Evolutionary conservation across 192 early-diverging fungal species (phyloP).

Genomic region (Lobosporangium transversale): DNA sequence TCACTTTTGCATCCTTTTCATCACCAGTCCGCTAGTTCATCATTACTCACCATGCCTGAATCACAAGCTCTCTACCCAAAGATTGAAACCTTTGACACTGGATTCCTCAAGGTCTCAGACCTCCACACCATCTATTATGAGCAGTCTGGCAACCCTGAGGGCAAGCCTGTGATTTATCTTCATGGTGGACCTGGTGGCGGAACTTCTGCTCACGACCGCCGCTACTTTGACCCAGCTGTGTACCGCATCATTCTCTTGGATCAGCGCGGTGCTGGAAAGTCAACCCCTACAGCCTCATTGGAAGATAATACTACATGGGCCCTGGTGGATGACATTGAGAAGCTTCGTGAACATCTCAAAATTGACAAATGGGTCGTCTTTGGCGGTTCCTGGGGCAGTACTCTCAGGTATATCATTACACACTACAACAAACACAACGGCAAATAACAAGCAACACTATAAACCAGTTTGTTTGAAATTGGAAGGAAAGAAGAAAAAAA

Average conservation of each 20-base stretch:
- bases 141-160: conserved; percentile 70
- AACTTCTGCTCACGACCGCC: conserved; percentile 55
- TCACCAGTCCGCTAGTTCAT: too few relatives aligned
- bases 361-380: conserved; percentile 82
- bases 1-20: too few relatives aligned
- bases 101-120: conserved; percentile 65
- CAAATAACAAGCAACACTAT: too few relatives aligned
- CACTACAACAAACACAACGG: too few relatives aligned
- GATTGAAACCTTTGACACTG: conserved; percentile 63
- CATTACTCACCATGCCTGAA: conserved; percentile 52
- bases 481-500: conserved; percentile 1
- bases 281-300: conserved; percentile 70
- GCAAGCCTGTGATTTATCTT: conserved; percentile 60
- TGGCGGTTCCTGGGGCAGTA: conserved; percentile 77
- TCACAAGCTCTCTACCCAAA: conserved; percentile 45
- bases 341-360: conserved; percentile 64
- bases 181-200: conserved; percentile 75
- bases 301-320: conserved; percentile 76
- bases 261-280: conserved; percentile 74
- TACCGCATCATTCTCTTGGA: conserved; percentile 76
- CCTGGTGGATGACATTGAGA: conserved; percentile 73
- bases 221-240: conserved; percentile 61
- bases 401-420: conserved; percentile 38
- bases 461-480: neutral
- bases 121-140: conserved; percentile 72